These are phyloP conservation scores for Penicillium cataractarum DNA, from an alignment of 495 filamentous ascomycete species.

Conservation along the genomic window DNA sequence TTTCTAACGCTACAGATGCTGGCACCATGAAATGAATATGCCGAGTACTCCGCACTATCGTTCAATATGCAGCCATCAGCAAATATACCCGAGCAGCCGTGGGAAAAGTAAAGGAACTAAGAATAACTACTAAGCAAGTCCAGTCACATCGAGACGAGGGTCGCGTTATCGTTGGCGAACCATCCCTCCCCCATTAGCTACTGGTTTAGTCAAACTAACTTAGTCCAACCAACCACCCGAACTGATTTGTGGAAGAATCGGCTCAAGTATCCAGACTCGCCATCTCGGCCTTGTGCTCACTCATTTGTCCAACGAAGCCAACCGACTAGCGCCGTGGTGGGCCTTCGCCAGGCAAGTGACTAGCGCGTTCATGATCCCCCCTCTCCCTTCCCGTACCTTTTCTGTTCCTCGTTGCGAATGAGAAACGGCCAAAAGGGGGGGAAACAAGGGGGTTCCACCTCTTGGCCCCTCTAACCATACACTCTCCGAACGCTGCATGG, in stretches of 20 bases:
- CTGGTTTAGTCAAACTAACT: background rate
- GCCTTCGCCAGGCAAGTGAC: conserved; percentile 4
- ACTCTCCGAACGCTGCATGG: background rate
- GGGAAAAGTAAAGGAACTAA: background rate
- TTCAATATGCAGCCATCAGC: background rate
- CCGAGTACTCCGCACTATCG: background rate
- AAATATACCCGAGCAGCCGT: background rate
- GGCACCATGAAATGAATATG: no score
- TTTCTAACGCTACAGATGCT: no score
- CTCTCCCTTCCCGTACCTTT: conserved; percentile 15
- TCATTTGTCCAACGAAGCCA: background rate
- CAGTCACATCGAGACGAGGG: background rate
- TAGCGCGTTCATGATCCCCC: conserved; percentile 13
- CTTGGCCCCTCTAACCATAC: background rate
- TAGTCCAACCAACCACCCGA: background rate
- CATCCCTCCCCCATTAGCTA: background rate
- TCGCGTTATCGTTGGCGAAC: background rate
- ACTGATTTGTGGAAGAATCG: conserved; percentile 18
- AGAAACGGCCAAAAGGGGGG: background rate
- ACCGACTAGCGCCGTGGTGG: conserved; percentile 11
- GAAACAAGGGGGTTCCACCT: background rate
- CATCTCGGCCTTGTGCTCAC: background rate
- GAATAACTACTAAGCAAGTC: background rate
- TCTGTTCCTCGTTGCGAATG: background rate
- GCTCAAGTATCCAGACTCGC: background rate